Evolutionary conservation across 495 filamentous ascomycete species (phyloP), one percentile per base, ranked within the genome.

Genomic region (Aspergillus baeticus): DNA sequence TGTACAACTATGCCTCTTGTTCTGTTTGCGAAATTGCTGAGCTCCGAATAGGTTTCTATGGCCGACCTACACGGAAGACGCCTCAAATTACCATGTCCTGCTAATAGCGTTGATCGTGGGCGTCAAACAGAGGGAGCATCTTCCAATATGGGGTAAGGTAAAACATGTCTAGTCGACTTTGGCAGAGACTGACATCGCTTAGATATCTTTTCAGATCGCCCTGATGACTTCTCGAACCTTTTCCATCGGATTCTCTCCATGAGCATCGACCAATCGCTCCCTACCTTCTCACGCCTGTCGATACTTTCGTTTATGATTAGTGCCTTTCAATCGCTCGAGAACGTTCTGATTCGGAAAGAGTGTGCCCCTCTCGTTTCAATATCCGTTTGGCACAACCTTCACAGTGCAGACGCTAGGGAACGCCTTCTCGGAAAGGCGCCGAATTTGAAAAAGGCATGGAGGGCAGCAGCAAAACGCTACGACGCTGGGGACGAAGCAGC

Each of bases 321-420:
- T 60, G 90, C 93, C 50, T 98, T 96, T 69, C 92, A 96, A 71
- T 96, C 92, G 20, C 81, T 98, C 15, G 94, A 99, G 63, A 96
- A 87, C 71, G 81, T 79, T 18, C 79, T 96, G 46, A 88, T 98
- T 26, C 83, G 94, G 44, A 98, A 96, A 66, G 93, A 99, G 76
- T 97, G 93, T 72, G 95, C 92, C 38, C 90, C 94, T 10, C 77
- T 99, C 36, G 93, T 99, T 38, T 92, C 90, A 0, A 96, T 99
- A 61, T 88, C 90, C 1, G 89, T 95, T 62, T 98, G 94, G 94
- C 89, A 96, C 62, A 93, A 96, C 62, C 73, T 99, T 26, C 88
- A 88, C 18, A 89, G 81, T 56, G 85, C 88, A 17, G 73, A 79
- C 26, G 82, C 84, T 37, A 80, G 90, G 55, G 86, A 91, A 49